Evolutionary conservation across 116 monocot genomes (phyloP).

Genomic region (Zostera marina): DNA sequence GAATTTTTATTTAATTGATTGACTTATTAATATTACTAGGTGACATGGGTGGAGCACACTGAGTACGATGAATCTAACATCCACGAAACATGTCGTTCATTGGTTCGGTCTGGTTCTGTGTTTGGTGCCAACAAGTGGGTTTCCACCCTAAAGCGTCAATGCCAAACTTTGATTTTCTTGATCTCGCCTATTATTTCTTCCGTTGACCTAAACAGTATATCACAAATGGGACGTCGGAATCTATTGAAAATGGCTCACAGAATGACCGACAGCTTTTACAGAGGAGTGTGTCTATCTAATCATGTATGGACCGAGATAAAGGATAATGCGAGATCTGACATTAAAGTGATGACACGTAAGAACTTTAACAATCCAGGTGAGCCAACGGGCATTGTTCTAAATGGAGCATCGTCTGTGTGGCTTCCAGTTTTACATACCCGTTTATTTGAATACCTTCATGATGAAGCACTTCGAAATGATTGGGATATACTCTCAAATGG

Average conservation of each 20-base stretch:
- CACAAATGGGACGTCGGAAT: constrained; percentile 53
- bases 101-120: constrained; percentile 54
- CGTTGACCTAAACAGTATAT: constrained; percentile 34
- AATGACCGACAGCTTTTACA: constrained; percentile 91
- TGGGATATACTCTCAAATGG: constrained; percentile 97
- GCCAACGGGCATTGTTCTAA: constrained; percentile 78
- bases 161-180: constrained; percentile 70
- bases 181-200: constrained; percentile 30
- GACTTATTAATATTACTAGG: too few relatives aligned
- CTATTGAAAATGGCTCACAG: constrained; percentile 74
- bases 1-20: background rate
- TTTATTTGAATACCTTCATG: constrained; percentile 71
- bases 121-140: constrained; percentile 77
- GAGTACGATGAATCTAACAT: constrained; percentile 82
- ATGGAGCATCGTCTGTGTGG: constrained; percentile 83
- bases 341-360: constrained; percentile 77
- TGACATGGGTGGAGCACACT: constrained; percentile 93
- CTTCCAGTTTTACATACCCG: constrained; percentile 49
- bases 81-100: constrained; percentile 70
- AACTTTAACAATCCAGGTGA: constrained; percentile 66
- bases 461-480: constrained; percentile 59
- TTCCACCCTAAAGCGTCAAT: constrained; percentile 61
- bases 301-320: constrained; percentile 52
- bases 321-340: constrained; percentile 66
- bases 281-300: constrained; percentile 69